Base-by-base conservation (phyloP, 768 basidiomycete genomes). In the Lactarius indigo region DNA sequence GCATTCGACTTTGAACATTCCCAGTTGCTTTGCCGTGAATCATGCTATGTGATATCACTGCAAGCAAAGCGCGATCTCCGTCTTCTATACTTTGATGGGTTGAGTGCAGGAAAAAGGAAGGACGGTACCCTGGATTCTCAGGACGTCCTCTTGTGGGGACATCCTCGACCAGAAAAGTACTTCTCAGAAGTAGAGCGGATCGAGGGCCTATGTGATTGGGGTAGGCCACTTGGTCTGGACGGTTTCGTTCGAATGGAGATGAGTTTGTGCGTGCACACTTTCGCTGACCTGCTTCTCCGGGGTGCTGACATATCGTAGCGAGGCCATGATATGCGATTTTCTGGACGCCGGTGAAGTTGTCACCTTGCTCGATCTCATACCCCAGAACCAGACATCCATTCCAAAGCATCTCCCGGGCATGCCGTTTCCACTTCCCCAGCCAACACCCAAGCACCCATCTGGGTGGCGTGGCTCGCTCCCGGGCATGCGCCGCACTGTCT, bases 41-140 rank as follows among this genome's bases (percentile, higher is more conserved):
- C 57, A 3, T 69, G 65, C 57, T 64, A 52, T 41, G 57, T 66
- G 15, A 37, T 71, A 10, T 64, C 68, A 1, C 4, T 66, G 2
- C 59, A 64, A 20, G 20, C 70, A 5, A 69, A 63, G 23, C 68
- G 70, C 15, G 59, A 65, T 44, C 65, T 71, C 30, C 62, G 57
- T 20, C 58, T 71, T 8, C 42, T 61, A 10, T 71, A 71, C 50
- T 69, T 71, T 23, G 68, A 71, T 58, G 70, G 70, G 2, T 23
- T 65, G 13, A 61, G 59, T 23, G 64, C 68, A 18, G 68, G 58
- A 3, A 67, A 73, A 57, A 68, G 77, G 69, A n/a, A 31, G 3
- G 66, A 69, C 15, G 78, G 79, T 10, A 64, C 75, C 0, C 63
- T 78, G 72, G 79, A 80, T 54, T 68, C 73, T 0, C 79, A 80